These are phyloP conservation scores for Stentor roeselii DNA, from an alignment of 73 alveolate species.

Conservation along the genomic window DNA sequence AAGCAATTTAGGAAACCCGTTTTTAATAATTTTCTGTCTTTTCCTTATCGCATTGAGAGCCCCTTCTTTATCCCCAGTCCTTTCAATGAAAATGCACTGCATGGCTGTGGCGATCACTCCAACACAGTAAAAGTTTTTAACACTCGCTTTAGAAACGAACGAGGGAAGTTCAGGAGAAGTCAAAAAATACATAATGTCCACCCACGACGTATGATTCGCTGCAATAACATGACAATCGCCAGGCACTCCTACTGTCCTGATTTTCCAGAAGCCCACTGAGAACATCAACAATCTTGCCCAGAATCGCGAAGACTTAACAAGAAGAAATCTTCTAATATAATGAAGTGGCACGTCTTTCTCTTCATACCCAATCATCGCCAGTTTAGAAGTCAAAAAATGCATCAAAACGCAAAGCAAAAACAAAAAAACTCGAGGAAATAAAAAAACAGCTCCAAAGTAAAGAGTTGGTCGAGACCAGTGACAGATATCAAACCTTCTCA, in stretches of 20 bases:
- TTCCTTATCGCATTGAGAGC: slow-evolving; percentile 45
- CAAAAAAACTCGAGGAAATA: neutral
- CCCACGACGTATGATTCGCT: slow-evolving; percentile 74
- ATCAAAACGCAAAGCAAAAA: neutral
- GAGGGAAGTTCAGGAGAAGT: slow-evolving; percentile 39
- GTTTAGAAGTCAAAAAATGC: neutral
- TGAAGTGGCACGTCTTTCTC: neutral
- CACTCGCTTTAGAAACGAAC: slow-evolving; percentile 64
- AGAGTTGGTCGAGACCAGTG: neutral
- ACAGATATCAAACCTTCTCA: neutral
- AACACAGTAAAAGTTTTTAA: slow-evolving; percentile 50
- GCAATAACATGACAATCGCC: slow-evolving; percentile 15
- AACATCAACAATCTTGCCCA: neutral
- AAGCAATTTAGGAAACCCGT: slow-evolving; percentile 57
- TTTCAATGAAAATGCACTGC: slow-evolving; percentile 68
- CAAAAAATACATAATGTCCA: slow-evolving; percentile 56
- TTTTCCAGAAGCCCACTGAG: neutral
- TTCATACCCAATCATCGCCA: neutral
- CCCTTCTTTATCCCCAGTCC: slow-evolving; percentile 56
- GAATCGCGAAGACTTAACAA: neutral
- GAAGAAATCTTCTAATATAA: neutral
- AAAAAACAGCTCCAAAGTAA: neutral
- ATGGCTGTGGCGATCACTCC: slow-evolving; percentile 72
- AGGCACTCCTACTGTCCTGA: neutral
- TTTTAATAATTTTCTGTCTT: slow-evolving; percentile 58